Base-by-base conservation (phyloP, 2,329 filamentous ascomycete species). In the Aspergillus brasiliensis region DNA sequence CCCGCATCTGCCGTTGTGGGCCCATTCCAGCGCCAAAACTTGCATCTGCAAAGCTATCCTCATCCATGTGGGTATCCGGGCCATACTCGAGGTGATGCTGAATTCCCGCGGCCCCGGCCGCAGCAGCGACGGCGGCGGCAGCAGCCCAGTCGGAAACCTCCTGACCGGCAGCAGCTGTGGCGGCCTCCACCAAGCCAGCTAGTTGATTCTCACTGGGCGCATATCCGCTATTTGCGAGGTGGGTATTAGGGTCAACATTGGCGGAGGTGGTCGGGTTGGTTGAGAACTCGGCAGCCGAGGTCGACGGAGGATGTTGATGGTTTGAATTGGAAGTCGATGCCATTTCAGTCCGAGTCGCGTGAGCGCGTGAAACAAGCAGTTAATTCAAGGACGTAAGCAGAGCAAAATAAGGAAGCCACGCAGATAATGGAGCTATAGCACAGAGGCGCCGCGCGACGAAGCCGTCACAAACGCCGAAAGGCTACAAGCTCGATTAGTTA, bases 111-210 rank as follows among this genome's bases (percentile, higher is more conserved):
- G 66, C 81, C 77, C 69, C 83, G 78, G 75, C 80, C 71, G 65
- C 81, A 68, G 69, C 82, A 71, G 61, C 80, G 75, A 62, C 82
- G 77, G 79, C 77, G 68, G 71, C 80, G 74, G 37, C 71, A 69
- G 69, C 80, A 68, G 68, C 76, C 82, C 72, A 74, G 58, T 77
- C 70, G 23, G 71, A 73, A 8, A 75, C 70, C 59, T 77, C 72
- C 60, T 77, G 72, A 17, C 72, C 74, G 37, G 78, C 78, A 31
- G 78, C 77, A 2, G 78, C 79, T 2, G 78, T 80, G 2, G 79
- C 79, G 28, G 78, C 79, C 64, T 81, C 76, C 6, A 81, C 77
- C 34, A 81, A 63, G 3, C 78, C 79, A 4, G 79, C 79, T 13
- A 81, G 70, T 56, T 81, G 79, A 51, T 77, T 78, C 51, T 80